Evolutionary conservation across 2,329 filamentous ascomycete species (phyloP).

Genomic region (Hirsutella thompsonii): DNA sequence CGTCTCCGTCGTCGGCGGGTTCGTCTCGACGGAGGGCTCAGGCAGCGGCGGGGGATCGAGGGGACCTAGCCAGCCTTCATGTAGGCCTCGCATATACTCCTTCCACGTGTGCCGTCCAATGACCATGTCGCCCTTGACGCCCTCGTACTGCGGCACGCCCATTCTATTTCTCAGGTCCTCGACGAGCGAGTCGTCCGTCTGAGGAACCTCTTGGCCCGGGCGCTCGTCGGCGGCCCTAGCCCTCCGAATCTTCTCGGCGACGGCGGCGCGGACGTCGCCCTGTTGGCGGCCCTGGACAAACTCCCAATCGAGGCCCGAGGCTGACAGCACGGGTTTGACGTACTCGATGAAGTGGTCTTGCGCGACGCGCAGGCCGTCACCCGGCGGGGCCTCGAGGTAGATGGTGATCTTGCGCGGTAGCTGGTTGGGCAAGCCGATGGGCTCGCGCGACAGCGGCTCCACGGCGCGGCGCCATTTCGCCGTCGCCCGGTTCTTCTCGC

Average conservation of each 20-base stretch:
- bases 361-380: conserved; percentile 70
- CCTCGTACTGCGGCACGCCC: conserved; percentile 59
- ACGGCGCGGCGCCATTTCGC: conserved; percentile 80
- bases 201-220: conserved; percentile 32
- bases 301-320: conserved; percentile 88
- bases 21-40: conserved; percentile 11
- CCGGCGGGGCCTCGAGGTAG: conserved; percentile 74
- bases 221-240: conserved; percentile 45
- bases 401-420: conserved; percentile 78
- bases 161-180: conserved; percentile 50
- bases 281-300: conserved; percentile 85
- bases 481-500: conserved; percentile 75
- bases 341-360: conserved; percentile 95
- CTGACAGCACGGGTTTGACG: conserved; percentile 81
- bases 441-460: conserved; percentile 68
- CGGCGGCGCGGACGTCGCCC: conserved; percentile 79
- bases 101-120: conserved; percentile 93
- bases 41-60: conserved; percentile 45
- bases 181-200: conserved; percentile 41
- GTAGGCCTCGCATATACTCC: conserved; percentile 84
- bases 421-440: conserved; percentile 51
- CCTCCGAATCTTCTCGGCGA: conserved; percentile 77
- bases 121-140: conserved; percentile 70
- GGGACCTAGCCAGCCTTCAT: conserved; percentile 93
- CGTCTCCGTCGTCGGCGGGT: background rate